These are phyloP conservation scores for Nannochloris sp. DNA, from an alignment of 139 green algal species.

Conservation along the genomic window DNA sequence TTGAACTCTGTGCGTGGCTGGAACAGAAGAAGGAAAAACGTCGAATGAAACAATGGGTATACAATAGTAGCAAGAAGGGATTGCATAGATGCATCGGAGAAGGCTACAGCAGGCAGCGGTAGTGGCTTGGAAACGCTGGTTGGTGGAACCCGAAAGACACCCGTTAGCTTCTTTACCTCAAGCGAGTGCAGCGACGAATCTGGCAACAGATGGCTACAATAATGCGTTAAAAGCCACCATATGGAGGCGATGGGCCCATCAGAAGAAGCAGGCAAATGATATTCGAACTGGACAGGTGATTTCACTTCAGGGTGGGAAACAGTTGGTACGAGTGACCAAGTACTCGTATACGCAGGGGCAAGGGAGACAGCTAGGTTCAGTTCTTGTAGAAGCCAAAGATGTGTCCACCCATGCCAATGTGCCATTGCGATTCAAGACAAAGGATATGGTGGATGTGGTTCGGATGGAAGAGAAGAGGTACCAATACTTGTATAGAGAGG, in stretches of 20 bases:
- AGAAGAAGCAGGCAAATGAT: slow-evolving; percentile 34
- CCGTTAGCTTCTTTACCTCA: no score
- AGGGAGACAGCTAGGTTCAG: slow-evolving; percentile 35
- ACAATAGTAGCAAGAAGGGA: no score
- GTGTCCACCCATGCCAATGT: slow-evolving; percentile 28
- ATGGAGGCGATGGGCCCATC: slow-evolving; percentile 5
- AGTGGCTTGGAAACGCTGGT: no score
- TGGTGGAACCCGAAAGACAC: no score
- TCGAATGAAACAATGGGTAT: no score
- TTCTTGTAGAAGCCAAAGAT: slow-evolving; percentile 41
- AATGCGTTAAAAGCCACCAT: neutral
- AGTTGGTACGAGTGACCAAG: slow-evolving; percentile 32
- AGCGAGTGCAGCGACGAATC: no score
- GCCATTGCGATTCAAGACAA: slow-evolving; percentile 17
- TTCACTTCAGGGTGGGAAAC: slow-evolving; percentile 16
- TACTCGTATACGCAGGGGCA: slow-evolving; percentile 19
- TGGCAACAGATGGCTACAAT: no score
- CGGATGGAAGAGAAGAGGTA: slow-evolving; percentile 24
- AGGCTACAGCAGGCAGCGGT: no score
- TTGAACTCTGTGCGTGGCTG: no score
- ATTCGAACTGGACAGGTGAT: slow-evolving; percentile 28
- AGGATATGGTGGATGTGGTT: slow-evolving; percentile 34
- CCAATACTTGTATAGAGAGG: slow-evolving; percentile 36
- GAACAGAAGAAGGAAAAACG: no score
- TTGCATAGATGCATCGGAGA: no score